Percentiles rank a stretch among this genome's conserved stretches.
Evolutionary conservation across 495 filamentous ascomycete species (phyloP).

Genomic region (Penicillium cosmopolitanum): DNA sequence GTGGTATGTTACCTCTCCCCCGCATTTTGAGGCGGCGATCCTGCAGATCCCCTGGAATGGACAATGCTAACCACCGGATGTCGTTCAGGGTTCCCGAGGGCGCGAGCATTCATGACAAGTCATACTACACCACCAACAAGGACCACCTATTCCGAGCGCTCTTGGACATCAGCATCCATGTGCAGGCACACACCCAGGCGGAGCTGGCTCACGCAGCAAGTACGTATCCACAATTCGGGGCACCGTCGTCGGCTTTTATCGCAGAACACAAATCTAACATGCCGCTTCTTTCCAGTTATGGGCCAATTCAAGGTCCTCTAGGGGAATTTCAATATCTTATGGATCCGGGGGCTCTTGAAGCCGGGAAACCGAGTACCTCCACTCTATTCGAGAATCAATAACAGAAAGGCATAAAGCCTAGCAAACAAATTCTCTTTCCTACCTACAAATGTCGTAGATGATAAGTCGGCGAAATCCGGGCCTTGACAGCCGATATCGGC

Average conservation of each 20-base stretch:
- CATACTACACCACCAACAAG: conserved; percentile 29
- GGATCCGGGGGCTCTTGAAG: background rate
- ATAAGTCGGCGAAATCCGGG: background rate
- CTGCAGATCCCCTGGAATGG: background rate
- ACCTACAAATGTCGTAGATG: background rate
- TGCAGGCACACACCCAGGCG: conserved; percentile 20
- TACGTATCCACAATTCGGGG: conserved; percentile 12
- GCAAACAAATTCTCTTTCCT: background rate
- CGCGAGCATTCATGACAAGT: conserved; percentile 24
- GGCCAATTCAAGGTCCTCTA: conserved; percentile 23
- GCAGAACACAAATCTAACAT: background rate
- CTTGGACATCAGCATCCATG: conserved; percentile 28
- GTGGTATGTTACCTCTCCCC: conserved; percentile 21
- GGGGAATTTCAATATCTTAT: background rate
- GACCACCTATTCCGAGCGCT: conserved; percentile 26
- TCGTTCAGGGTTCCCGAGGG: conserved; percentile 23
- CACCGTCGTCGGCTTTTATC: background rate
- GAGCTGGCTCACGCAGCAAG: conserved; percentile 24
- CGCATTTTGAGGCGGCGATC: background rate
- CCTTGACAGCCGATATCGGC: background rate
- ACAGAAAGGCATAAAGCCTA: background rate
- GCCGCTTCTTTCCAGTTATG: conserved; percentile 10
- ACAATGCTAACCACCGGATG: background rate
- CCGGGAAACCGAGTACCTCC: conserved; percentile 2
- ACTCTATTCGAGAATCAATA: conserved; percentile 5